Evolutionary conservation across 306 rosid species (phyloP), one percentile per base, ranked within the genome.

Genomic region (Styphnolobium japonicum): DNA sequence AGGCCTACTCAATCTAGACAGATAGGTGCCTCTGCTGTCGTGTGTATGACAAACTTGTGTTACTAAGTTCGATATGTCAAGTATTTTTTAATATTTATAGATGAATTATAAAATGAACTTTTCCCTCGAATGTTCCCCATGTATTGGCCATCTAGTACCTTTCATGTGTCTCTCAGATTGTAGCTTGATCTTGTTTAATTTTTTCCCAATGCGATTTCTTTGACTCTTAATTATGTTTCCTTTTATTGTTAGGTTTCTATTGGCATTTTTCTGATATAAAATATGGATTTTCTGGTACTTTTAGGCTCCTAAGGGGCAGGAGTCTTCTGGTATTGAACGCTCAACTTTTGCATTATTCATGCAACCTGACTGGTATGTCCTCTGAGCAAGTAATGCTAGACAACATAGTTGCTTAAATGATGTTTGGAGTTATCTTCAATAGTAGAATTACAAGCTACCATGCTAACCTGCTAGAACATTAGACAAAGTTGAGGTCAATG

Each of bases 291-390:
- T 68, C 19, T 82, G 33, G 72, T 67, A 60, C 76, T 76, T 64
- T 81, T 77, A 93, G 97, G 99, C 98, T 79, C 92, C 98, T 16
- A 86, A 82, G 74, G 98, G 93, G 73, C 71, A 84, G 83, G 90
- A 86, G 29, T 89, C 93, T 78, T 77, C 87, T 81, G 88, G 97
- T 33, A 76, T 93, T 60, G 98, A 93, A 29, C 94, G 98, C 68
- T 91, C 97, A 12, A 88, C 98, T 64, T 95, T 90, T 83, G 98
- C 98, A 45, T 82, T 95, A 29, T 95, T 95, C 83, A 95, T 95
- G 99, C 99, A 95, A 71, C 98, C 96, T 10, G 94, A 95, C 81
- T 95, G 98, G 98, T 95, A 85, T 53, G 87, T 66, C 42, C 36
- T 29, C 37, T 51, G 55, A 51, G 31, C 61, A 76, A 15, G 34